These are phyloP conservation scores for Tremella yokohamensis DNA, from an alignment of 768 basidiomycete species.

Conservation along the genomic window DNA sequence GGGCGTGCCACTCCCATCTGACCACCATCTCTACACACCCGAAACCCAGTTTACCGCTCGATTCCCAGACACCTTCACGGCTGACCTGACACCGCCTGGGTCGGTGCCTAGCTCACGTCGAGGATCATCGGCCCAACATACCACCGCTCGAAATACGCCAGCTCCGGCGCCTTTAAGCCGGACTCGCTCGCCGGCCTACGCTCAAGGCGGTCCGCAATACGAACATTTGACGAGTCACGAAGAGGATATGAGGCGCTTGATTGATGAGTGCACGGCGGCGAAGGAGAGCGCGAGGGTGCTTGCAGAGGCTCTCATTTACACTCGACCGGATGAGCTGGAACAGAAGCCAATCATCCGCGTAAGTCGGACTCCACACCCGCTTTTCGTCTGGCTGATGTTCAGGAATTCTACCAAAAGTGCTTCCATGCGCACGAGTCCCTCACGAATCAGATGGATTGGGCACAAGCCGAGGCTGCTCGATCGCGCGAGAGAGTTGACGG, in stretches of 20 bases:
- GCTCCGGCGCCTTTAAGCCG: constrained; percentile 5
- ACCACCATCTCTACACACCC: constrained; percentile 39
- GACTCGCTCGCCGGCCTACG: constrained; percentile 13
- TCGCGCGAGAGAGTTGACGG: constrained; percentile 54
- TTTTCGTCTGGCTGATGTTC: constrained; percentile 8
- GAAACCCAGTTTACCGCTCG: constrained; percentile 65
- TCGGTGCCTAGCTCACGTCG: constrained; percentile 16
- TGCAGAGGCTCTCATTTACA: constrained; percentile 65
- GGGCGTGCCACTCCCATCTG: constrained; percentile 43
- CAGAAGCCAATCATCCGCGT: constrained; percentile 66
- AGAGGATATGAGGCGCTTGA: constrained; percentile 76
- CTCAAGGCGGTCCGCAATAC: constrained; percentile 35
- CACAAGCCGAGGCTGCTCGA: constrained; percentile 72
- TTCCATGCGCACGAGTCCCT: constrained; percentile 78
- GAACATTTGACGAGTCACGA: constrained; percentile 63
- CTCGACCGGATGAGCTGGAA: constrained; percentile 67
- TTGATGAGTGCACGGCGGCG: constrained; percentile 80
- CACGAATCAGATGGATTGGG: constrained; percentile 86
- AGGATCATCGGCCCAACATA: constrained; percentile 11
- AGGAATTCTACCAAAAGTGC: constrained; percentile 83
- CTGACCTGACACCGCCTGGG: constrained; percentile 55
- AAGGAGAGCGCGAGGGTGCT: constrained; percentile 74
- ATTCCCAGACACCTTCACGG: constrained; percentile 63
- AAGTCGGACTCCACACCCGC: constrained; percentile 27
- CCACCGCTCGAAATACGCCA: background rate